Base-by-base conservation (phyloP, 2,329 filamentous ascomycete genomes). In the Nemania sp. region DNA sequence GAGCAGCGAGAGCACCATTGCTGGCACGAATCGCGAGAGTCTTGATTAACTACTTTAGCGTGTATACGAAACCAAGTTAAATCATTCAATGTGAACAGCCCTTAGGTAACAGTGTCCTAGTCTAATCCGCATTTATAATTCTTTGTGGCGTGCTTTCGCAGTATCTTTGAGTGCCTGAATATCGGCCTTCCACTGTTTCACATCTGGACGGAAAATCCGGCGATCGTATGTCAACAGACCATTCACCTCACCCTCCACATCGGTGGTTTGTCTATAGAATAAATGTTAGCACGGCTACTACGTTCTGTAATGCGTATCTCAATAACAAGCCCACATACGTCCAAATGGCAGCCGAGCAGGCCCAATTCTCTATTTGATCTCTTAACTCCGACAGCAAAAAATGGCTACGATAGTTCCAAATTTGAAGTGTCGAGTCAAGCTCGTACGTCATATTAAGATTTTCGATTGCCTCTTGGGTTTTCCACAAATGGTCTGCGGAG, bases 241-340 rank as follows among this genome's bases (percentile, higher is more conserved):
- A 61, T 90, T 90, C 7, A 90, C 83, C 66, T 90, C 87, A 4
- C 86, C 86, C 66, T 90, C 86, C 0, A 90, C 86, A 61, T 90
- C 87, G 0, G 84, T 88, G 0, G 86, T 90, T 73, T 90, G 86
- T 1, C 65, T 67, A 17, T 15, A 15, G n/a, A 14, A 39, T 14
- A 2, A 42, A 20, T 23, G 15, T 59, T 34, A 59, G 50, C 39
- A 55, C 17, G 34, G 23, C n/a, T n/a, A 2, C n/a, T n/a, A 15
- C 9, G 6, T 15, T 31, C 3, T n/a, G 15, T 24, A 19, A 6
- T 14, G 4, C 12, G 20, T 34, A 7, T 19, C 34, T 3, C 6
- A 28, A 6, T 36, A 26, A 40, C 9, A n/a, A 23, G 39, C 15
- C 9, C 33, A 56, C 64, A 64, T 28, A 67, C 65, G 87, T 90